Base-by-base conservation (phyloP, 768 basidiomycete species). In the Russula ochroleuca region DNA sequence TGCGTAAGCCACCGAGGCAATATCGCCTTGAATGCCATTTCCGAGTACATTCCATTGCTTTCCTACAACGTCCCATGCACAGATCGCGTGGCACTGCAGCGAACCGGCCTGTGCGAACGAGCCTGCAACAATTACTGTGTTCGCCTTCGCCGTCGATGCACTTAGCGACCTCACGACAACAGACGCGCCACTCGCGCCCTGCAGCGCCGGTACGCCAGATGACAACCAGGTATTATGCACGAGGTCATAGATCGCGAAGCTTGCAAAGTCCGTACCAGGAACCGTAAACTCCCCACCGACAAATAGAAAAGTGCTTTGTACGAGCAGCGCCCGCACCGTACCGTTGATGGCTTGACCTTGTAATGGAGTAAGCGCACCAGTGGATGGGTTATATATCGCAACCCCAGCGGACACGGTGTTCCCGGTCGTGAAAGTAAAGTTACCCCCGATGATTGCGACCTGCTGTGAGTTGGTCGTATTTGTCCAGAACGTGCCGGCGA, bases 401-500 rank as follows among this genome's bases (percentile, higher is more conserved):
- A 96, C 71, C 35, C 81, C 85, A 65, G 84, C 79, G 2, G 71
- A 70, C 19, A 74, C 66, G 1, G 79, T 75, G 8, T 73, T 71
- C 8, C 76, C 76, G 2, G 76, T 66, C 7, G 78, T 63, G 71
- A 86, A 86, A 0, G 88, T 83, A 73, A 98, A 99, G 73, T 94
- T 94, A 40, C 96, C 96, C 37, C 94, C 96, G 53, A 98, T 78
- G 65, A 98, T 83, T 48, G 85, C 84, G 21, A 92, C 74, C 61
- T 90, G 84, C 50, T 82, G 79, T 11, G 76, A 77, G 3, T 84
- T 84, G 2, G 87, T 82, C 41, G 78, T 79, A 71, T 98, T 97
- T 8, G 84, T 88, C 92, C 92, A 98, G 78, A 94, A 98, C 2
- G 83, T 82, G 37, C 92, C 96, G 0, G 92, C 82, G 59, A 97